A percentile compares a stretch with the other conserved stretches of the same genome.
Evolutionary conservation across 768 basidiomycete species (phyloP).

Genomic region (Lactarius sp.): DNA sequence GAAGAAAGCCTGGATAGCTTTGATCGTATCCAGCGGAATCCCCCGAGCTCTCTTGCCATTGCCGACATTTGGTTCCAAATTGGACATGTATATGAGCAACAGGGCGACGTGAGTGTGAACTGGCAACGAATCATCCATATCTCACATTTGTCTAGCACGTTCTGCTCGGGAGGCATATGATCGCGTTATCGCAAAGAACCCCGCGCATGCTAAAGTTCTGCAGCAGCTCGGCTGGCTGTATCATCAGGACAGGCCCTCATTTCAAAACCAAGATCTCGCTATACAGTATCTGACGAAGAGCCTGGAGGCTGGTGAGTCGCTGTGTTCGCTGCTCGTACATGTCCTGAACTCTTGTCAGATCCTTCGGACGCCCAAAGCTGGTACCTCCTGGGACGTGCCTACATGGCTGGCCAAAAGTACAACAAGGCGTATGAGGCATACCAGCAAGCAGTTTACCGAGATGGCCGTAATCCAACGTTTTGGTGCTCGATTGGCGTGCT

Average conservation of each 20-base stretch:
- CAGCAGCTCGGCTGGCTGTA: constrained; percentile 98
- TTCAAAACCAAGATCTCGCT: constrained; percentile 94
- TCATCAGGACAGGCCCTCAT: constrained; percentile 90
- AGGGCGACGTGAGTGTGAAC: constrained; percentile 72
- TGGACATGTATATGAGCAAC: constrained; percentile 96
- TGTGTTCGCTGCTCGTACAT: constrained; percentile 1
- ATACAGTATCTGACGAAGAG: constrained; percentile 92
- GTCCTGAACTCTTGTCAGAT: constrained; percentile 45
- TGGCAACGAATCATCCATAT: constrained; percentile 6
- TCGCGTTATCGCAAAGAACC: constrained; percentile 88
- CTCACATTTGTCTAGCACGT: constrained; percentile 53
- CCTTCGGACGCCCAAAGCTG: constrained; percentile 95
- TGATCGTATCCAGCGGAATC: constrained; percentile 92
- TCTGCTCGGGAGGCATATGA: constrained; percentile 93
- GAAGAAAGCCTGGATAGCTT: constrained; percentile 86
- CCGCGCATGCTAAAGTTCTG: constrained; percentile 92
- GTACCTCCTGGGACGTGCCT: constrained; percentile 97
- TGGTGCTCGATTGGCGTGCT: constrained; percentile 99
- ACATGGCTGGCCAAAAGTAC: constrained; percentile 98
- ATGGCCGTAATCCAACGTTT: constrained; percentile 97
- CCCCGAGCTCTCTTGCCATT: constrained; percentile 91
- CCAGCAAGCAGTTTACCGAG: constrained; percentile 98
- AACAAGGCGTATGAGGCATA: constrained; percentile 99
- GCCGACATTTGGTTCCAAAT: constrained; percentile 99
- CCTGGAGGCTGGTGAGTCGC: constrained; percentile 80